Evolutionary conservation across 2,329 filamentous ascomycete genomes (phyloP).

Genomic region (Neofusicoccum parvum): DNA sequence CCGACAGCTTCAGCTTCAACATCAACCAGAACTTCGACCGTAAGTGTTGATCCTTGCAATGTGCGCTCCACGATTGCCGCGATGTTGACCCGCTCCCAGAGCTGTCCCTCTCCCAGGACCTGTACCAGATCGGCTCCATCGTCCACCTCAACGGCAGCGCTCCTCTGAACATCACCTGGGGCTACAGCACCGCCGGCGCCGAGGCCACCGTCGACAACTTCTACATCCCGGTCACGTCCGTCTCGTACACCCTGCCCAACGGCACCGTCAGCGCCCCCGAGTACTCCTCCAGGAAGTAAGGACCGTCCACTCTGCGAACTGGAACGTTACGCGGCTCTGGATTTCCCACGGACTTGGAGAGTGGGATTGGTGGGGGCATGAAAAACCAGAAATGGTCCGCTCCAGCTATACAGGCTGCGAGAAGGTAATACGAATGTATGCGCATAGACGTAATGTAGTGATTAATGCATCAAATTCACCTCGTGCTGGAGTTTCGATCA

Average conservation of each 20-base stretch:
- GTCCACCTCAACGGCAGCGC: slow-evolving; percentile 12
- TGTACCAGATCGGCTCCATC: neutral
- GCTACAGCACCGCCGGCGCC: neutral
- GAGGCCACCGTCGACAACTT: neutral
- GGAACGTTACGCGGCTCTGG: neutral
- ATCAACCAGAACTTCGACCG: neutral
- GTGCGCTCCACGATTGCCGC: neutral
- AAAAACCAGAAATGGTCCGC: neutral
- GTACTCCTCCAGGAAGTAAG: slow-evolving; percentile 7
- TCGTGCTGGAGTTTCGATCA: neutral
- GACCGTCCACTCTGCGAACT: too few species aligned
- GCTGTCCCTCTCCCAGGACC: slow-evolving; percentile 1
- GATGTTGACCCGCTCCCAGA: neutral
- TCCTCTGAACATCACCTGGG: neutral
- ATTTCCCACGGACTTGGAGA: neutral
- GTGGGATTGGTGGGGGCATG: neutral
- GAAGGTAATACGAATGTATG: neutral
- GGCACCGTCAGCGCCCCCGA: neutral
- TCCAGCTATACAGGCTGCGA: too few species aligned
- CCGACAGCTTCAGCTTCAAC: neutral
- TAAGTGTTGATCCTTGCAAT: neutral
- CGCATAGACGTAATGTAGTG: neutral
- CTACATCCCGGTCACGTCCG: neutral
- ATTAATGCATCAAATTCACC: neutral
- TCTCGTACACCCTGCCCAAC: neutral